A percentile compares a stretch with the other conserved stretches of the same genome.
phyloP scores from a whole-genome alignment of 768 basidiomycete genomes.

The Mycena amicta region DNA sequence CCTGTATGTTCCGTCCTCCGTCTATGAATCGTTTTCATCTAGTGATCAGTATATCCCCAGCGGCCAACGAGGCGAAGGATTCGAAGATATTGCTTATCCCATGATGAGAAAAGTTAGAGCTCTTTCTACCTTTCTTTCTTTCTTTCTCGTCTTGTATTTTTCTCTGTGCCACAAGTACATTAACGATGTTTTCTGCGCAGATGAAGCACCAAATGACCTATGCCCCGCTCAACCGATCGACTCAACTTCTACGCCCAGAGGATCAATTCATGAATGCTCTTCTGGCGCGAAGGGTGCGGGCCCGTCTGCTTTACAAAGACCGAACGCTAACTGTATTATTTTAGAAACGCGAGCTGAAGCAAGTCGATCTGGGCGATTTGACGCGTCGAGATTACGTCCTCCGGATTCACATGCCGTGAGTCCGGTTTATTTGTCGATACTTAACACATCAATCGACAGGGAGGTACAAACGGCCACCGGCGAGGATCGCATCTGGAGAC shows the following conservation, averaged over 20 bases:
- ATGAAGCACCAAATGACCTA: conserved; percentile 25
- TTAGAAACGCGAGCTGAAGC: conserved; percentile 24
- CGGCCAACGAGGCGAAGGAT: conserved; percentile 10
- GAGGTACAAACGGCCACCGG: conserved; percentile 18
- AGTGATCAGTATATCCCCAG: conserved; percentile 13
- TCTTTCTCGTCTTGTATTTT: too few species aligned
- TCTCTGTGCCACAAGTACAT: conserved; percentile 1
- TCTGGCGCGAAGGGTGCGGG: conserved; percentile 23
- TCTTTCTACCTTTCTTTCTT: too few species aligned
- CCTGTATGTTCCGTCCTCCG: conserved; percentile 16
- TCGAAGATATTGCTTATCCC: conserved; percentile 16
- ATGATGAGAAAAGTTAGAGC: conserved; percentile 20
- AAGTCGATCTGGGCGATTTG: conserved; percentile 22
- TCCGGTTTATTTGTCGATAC: conserved; percentile 1
- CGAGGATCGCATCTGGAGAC: conserved; percentile 25
- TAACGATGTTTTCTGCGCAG: conserved; percentile 10
- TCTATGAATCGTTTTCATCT: not conserved
- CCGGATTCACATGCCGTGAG: conserved; percentile 23
- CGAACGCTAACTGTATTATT: conserved; percentile 5
- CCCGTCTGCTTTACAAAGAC: not conserved
- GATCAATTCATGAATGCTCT: conserved; percentile 26
- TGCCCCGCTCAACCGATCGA: conserved; percentile 11
- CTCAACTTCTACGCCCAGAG: conserved; percentile 23
- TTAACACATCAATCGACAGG: too few species aligned
- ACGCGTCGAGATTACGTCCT: conserved; percentile 27